Percentiles rank a stretch among this genome's conserved stretches.
These are phyloP conservation scores for Suillus plorans DNA, from an alignment of 768 basidiomycete genomes.

Conservation along the genomic window DNA sequence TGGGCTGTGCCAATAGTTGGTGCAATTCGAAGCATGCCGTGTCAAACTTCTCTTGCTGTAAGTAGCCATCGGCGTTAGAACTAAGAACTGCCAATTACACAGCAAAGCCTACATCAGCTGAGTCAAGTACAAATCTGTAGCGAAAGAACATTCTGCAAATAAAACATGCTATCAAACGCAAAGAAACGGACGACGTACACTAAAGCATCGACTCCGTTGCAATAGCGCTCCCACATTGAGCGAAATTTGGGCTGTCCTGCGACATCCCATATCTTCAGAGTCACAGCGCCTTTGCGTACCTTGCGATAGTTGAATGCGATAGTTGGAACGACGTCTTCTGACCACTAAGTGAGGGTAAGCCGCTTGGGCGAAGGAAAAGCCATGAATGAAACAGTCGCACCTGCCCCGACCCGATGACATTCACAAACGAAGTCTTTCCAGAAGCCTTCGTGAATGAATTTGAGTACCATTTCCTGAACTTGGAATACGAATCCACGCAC, in stretches of 20 bases:
- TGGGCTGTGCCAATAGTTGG: conserved; percentile 66
- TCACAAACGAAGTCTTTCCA: conserved; percentile 93
- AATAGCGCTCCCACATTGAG: conserved; percentile 95
- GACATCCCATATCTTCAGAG: conserved; percentile 94
- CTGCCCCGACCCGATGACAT: conserved; percentile 86
- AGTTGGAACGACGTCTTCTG: conserved; percentile 94
- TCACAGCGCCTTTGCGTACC: conserved; percentile 86
- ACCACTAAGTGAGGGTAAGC: conserved; percentile 59
- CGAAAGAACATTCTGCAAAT: not conserved
- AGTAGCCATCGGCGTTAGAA: conserved; percentile 4
- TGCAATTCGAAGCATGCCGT: conserved; percentile 84
- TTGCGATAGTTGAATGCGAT: conserved; percentile 92
- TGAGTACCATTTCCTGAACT: conserved; percentile 1
- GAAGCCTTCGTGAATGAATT: conserved; percentile 58
- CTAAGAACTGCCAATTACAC: not conserved
- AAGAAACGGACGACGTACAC: conserved; percentile 52
- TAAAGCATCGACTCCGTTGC: conserved; percentile 89
- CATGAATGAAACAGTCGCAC: conserved; percentile 33
- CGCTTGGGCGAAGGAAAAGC: not conserved
- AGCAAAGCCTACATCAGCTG: conserved; percentile 67
- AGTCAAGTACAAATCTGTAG: conserved; percentile 87
- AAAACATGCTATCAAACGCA: not conserved
- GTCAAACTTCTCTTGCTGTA: conserved; percentile 77
- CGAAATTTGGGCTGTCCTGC: conserved; percentile 94
- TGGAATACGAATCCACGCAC: conserved; percentile 33